phyloP scores from a whole-genome alignment of 108 stramenopile genomes.

The Fragilariopsis cylindrus region DNA sequence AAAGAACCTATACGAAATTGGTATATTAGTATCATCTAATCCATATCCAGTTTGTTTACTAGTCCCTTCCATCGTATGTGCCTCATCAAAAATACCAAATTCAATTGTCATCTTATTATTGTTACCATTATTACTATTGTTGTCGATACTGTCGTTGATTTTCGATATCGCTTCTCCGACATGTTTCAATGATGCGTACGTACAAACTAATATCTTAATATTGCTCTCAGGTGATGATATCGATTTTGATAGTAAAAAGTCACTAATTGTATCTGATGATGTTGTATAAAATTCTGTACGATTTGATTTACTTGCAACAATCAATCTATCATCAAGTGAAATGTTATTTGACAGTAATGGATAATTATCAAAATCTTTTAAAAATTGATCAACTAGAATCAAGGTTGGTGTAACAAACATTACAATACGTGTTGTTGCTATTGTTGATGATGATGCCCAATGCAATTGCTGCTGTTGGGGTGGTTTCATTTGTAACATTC shows the following conservation, averaged over 20 bases:
- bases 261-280: neutral
- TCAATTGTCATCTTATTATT: neutral
- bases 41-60: neutral
- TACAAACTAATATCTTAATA: neutral
- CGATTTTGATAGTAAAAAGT: neutral
- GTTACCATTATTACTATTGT: neutral
- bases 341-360: neutral
- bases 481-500: neutral
- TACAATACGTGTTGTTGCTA: neutral
- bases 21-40: neutral
- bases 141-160: neutral
- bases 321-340: neutral
- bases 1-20: neutral
- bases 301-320: constrained; percentile 2
- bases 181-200: neutral
- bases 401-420: neutral
- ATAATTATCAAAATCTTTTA: neutral
- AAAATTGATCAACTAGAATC: neutral
- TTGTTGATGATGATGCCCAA: neutral
- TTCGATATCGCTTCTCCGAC: neutral
- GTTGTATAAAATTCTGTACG: neutral
- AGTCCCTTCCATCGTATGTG: neutral
- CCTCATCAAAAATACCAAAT: constrained; percentile 3
- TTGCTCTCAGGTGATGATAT: neutral
- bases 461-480: too few species aligned